A percentile compares a stretch with the other conserved stretches of the same genome.
These are phyloP conservation scores for Pythium diclinum DNA, from an alignment of 352 stramenopile genomes.

Conservation along the genomic window DNA sequence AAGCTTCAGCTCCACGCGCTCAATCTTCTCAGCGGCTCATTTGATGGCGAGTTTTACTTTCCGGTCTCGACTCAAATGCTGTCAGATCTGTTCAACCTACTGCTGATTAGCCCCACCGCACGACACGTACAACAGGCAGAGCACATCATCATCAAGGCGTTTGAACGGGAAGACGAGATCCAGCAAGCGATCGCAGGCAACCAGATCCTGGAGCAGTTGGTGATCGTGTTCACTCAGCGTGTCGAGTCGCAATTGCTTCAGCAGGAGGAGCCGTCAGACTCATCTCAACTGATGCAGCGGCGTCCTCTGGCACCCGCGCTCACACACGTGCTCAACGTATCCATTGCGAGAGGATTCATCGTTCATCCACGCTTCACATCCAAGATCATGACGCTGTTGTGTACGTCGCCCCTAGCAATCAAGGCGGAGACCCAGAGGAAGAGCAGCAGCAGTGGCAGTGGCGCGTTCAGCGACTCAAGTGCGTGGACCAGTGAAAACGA, in stretches of 20 bases:
- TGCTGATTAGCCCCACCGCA: conserved; percentile 49
- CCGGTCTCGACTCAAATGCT: conserved; percentile 49
- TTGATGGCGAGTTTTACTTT: conserved; percentile 38
- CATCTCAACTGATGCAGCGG: background rate
- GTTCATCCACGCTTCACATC: conserved; percentile 54
- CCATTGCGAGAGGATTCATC: conserved; percentile 37
- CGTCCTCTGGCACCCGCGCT: conserved; percentile 36
- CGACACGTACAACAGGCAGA: conserved; percentile 42
- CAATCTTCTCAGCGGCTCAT: conserved; percentile 40
- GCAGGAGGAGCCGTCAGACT: background rate
- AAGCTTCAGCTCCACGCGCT: conserved; percentile 47
- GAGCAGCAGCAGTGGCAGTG: background rate
- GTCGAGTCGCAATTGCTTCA: conserved; percentile 24
- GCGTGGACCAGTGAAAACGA: conserved; percentile 20
- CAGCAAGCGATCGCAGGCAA: conserved; percentile 46
- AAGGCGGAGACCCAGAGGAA: conserved; percentile 7
- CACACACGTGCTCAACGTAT: conserved; percentile 53
- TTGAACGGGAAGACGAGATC: conserved; percentile 37
- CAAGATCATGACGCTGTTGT: conserved; percentile 48
- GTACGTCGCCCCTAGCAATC: conserved; percentile 17
- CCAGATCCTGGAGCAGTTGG: conserved; percentile 62
- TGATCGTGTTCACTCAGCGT: conserved; percentile 63
- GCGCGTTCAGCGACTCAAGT: background rate
- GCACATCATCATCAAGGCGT: conserved; percentile 49
- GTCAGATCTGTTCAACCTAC: conserved; percentile 54